phyloP scores from a whole-genome alignment of 2,329 filamentous ascomycete genomes.

The Emmonsia crescens region DNA sequence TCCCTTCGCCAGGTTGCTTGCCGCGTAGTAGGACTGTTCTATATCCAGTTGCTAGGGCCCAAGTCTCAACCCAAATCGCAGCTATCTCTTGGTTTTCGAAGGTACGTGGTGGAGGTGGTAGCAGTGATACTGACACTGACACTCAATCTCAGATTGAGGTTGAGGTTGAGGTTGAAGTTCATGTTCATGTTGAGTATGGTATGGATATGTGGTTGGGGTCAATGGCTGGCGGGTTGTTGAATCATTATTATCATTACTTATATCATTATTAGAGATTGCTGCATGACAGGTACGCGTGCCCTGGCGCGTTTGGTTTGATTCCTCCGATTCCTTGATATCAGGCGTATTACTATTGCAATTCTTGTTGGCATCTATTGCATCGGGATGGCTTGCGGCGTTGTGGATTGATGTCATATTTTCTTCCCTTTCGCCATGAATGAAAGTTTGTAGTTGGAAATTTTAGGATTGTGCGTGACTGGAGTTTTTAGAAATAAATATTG shows the following conservation, averaged over 20 bases:
- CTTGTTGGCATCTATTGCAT: neutral
- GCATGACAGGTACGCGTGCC: neutral
- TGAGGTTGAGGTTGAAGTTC: neutral
- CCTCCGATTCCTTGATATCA: neutral
- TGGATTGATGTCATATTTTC: neutral
- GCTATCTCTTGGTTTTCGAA: neutral
- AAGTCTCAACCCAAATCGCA: neutral
- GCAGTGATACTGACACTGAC: neutral
- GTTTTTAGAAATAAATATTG: neutral
- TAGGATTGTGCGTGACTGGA: neutral
- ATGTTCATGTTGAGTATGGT: too few species aligned
- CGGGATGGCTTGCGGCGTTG: neutral
- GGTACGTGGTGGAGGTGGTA: neutral
- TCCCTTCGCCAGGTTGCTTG: neutral
- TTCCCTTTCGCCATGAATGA: neutral
- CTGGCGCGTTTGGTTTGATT: neutral
- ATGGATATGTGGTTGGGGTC: neutral
- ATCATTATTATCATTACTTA: neutral
- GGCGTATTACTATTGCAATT: neutral
- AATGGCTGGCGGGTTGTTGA: neutral
- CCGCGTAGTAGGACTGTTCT: neutral
- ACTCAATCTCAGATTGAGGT: neutral
- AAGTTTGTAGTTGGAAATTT: neutral
- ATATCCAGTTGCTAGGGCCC: neutral
- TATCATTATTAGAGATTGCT: neutral